These are phyloP conservation scores for Apophysomyces sp. DNA, from an alignment of 371 early-diverging fungal genomes.

Conservation along the genomic window DNA sequence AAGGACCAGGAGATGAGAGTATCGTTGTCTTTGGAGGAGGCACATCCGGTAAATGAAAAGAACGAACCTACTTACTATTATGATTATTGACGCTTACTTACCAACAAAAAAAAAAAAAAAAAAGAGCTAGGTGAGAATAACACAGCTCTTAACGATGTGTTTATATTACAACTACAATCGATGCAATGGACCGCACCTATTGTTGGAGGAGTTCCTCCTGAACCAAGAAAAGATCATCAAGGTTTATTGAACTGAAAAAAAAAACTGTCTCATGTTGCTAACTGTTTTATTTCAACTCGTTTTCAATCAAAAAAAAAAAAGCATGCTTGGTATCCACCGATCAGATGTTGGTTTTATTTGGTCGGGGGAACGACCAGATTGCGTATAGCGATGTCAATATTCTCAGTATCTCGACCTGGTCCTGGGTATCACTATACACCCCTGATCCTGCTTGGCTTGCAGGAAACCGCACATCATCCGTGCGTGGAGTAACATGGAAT, in stretches of 20 bases:
- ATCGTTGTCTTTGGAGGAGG: constrained; percentile 44
- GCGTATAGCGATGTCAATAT: constrained; percentile 26
- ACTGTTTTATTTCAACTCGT: too few relatives aligned
- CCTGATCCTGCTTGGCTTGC: constrained; percentile 14
- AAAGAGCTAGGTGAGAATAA: constrained; percentile 15
- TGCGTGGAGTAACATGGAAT: not conserved
- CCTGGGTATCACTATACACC: constrained; percentile 31
- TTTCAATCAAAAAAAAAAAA: constrained; percentile 8
- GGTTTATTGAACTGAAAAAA: constrained; percentile 22
- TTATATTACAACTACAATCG: constrained; percentile 30
- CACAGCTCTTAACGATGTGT: constrained; percentile 34
- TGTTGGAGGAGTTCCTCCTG: constrained; percentile 32
- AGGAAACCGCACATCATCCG: constrained; percentile 7
- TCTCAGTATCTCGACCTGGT: constrained; percentile 24
- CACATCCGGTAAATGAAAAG: constrained; percentile 25
- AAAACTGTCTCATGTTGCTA: too few relatives aligned
- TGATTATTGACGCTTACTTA: not conserved
- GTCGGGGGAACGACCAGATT: constrained; percentile 14
- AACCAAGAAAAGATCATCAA: constrained; percentile 42
- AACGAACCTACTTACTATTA: too few relatives aligned
- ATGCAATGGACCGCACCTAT: constrained; percentile 42
- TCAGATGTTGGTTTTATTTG: constrained; percentile 31
- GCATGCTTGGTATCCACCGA: constrained; percentile 22
- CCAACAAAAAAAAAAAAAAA: too few relatives aligned
- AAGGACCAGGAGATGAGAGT: constrained; percentile 20